phyloP scores from a whole-genome alignment of 2,329 filamentous ascomycete species.

The Ophiostoma angusticollis region DNA sequence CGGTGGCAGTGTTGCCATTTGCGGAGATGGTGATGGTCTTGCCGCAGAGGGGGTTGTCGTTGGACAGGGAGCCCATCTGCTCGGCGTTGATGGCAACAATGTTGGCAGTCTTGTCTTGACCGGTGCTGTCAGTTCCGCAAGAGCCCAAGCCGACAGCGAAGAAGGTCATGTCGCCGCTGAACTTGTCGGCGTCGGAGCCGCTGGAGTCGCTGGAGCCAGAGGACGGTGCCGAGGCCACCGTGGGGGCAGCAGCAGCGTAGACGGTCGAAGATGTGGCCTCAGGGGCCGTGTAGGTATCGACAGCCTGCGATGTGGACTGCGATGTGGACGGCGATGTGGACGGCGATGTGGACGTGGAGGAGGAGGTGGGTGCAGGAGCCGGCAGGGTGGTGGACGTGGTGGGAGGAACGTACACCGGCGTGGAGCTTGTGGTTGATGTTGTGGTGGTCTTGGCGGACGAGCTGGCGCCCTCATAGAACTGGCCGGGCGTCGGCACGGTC shows the following conservation, averaged over 20 bases:
- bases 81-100: slow-evolving; percentile 56
- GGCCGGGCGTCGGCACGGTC: background rate
- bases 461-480: background rate
- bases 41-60: slow-evolving; percentile 59
- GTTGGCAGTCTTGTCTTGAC: slow-evolving; percentile 38
- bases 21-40: slow-evolving; percentile 50
- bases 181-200: slow-evolving; percentile 21
- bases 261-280: too few species aligned
- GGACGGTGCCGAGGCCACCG: slow-evolving; percentile 13
- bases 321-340: background rate
- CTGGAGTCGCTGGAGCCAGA: slow-evolving; percentile 14
- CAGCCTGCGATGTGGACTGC: slow-evolving; percentile 6
- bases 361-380: slow-evolving; percentile 8
- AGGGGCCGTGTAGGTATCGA: slow-evolving; percentile 5
- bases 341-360: slow-evolving; percentile 8
- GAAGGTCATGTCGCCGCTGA: slow-evolving; percentile 58
- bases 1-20: slow-evolving; percentile 41
- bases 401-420: background rate
- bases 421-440: background rate
- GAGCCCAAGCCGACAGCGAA: slow-evolving; percentile 56
- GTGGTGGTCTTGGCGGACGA: background rate
- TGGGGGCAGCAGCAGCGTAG: slow-evolving; percentile 14
- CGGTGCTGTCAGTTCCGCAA: slow-evolving; percentile 52
- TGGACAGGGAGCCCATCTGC: slow-evolving; percentile 52
- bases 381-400: slow-evolving; percentile 1